Evolutionary conservation across 164 flowering plant genomes (phyloP).

Genomic region (Berberis vulgaris): DNA sequence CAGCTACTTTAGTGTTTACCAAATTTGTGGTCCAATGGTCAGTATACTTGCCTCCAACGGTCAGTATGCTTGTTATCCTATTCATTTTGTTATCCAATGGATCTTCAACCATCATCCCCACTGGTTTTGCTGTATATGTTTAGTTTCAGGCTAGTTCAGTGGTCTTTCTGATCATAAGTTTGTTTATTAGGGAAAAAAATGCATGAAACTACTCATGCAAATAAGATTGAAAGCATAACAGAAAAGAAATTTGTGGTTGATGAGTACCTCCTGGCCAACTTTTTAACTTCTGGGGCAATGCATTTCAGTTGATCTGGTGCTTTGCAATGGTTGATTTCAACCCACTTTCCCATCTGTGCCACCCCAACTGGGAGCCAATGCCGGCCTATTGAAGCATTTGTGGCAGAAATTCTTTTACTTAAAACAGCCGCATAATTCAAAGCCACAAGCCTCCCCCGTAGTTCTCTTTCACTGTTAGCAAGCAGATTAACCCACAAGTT

Average conservation of each 20-base stretch:
- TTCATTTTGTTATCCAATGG: too few species aligned
- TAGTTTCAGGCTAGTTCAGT: too few species aligned
- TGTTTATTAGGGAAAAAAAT: too few species aligned
- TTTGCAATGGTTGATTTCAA: constrained; percentile 24
- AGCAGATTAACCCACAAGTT: constrained; percentile 49
- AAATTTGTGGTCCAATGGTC: too few species aligned
- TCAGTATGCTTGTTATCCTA: too few species aligned
- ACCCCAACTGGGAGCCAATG: constrained; percentile 62
- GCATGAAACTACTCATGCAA: too few species aligned
- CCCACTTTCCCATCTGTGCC: constrained; percentile 75
- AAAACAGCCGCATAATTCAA: constrained; percentile 38
- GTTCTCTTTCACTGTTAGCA: constrained; percentile 49
- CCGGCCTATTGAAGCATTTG: constrained; percentile 10
- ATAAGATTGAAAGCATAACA: background rate
- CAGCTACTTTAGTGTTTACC: too few species aligned
- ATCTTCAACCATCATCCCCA: too few species aligned
- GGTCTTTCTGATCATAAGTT: too few species aligned
- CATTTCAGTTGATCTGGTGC: constrained; percentile 30
- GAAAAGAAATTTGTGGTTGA: background rate
- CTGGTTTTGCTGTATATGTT: too few species aligned
- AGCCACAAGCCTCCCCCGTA: constrained; percentile 66
- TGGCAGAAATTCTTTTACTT: constrained; percentile 12
- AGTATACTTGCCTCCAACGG: too few species aligned
- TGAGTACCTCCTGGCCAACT: constrained; percentile 37
- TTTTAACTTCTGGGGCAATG: constrained; percentile 37